Conservation (phyloP, 2,329 filamentous ascomycete species). For the Aspergillus novoparasiticus region DNA sequence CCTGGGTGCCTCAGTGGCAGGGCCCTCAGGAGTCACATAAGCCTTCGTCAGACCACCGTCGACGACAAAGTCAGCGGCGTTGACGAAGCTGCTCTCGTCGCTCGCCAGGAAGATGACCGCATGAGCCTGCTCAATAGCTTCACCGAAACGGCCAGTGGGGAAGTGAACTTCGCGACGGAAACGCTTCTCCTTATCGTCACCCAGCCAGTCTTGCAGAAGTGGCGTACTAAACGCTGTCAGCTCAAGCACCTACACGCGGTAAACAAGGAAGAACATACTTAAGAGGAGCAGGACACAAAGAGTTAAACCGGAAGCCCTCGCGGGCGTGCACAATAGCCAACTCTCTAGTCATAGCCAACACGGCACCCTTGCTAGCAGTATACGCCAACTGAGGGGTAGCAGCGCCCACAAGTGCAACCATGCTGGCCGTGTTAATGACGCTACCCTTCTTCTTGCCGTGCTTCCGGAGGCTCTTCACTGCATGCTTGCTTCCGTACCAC, state of each 20-base stretch:
- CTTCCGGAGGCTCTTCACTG: slow-evolving; percentile 76
- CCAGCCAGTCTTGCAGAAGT: slow-evolving; percentile 89
- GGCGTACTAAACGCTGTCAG: slow-evolving; percentile 63
- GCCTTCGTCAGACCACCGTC: slow-evolving; percentile 94
- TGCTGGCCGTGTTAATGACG: slow-evolving; percentile 90
- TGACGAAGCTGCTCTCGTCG: slow-evolving; percentile 88
- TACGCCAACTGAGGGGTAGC: slow-evolving; percentile 90
- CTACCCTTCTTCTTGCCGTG: slow-evolving; percentile 77
- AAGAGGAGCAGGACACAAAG: slow-evolving; percentile 83
- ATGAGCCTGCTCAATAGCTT: slow-evolving; percentile 91
- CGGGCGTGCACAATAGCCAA: slow-evolving; percentile 89
- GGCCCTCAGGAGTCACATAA: slow-evolving; percentile 69
- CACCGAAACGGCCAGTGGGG: slow-evolving; percentile 82
- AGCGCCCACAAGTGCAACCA: slow-evolving; percentile 83
- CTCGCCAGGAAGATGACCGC: slow-evolving; percentile 85
- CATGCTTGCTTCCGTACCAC: slow-evolving; percentile 95
- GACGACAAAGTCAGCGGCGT: slow-evolving; percentile 88
- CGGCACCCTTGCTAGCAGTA: slow-evolving; percentile 90
- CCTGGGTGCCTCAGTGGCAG: slow-evolving; percentile 55
- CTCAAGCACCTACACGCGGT: background rate
- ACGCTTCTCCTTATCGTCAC: slow-evolving; percentile 81
- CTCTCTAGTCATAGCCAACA: slow-evolving; percentile 86
- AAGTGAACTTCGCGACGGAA: slow-evolving; percentile 85
- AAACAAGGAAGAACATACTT: slow-evolving; percentile 56
- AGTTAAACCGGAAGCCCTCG: slow-evolving; percentile 88